Percentiles rank a stretch among this genome's conserved stretches.
Evolutionary conservation across 352 stramenopile genomes (phyloP).

Genomic region (Thalassiosira gravida): DNA sequence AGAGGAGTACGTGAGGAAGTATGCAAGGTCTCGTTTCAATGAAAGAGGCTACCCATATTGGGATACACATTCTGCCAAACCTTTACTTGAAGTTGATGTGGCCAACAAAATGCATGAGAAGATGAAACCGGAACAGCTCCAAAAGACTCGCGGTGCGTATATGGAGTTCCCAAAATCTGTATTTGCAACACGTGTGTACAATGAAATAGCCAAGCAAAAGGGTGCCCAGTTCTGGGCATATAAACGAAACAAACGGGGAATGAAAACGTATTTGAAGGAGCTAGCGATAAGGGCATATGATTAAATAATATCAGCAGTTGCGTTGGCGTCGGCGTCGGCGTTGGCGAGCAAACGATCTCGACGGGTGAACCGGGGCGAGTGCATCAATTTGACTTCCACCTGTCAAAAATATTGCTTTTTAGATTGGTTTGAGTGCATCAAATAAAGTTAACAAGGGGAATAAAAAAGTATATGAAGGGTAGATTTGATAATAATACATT

Average conservation of each 20-base stretch:
- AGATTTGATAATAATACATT: too few species aligned
- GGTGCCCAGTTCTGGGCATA: conserved; percentile 4
- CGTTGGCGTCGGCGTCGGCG: too few species aligned
- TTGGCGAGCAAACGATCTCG: too few species aligned
- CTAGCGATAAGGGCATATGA: background rate
- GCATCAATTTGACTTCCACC: too few species aligned
- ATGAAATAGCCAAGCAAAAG: conserved; percentile 5
- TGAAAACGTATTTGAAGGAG: conserved; percentile 25
- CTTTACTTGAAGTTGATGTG: conserved; percentile 11
- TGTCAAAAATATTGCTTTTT: too few species aligned
- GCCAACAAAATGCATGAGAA: conserved; percentile 15
- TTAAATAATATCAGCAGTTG: background rate
- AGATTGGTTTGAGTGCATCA: too few species aligned
- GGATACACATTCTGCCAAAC: conserved; percentile 17
- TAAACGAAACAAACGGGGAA: conserved; percentile 18
- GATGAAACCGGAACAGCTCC: background rate
- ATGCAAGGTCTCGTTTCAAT: conserved; percentile 4
- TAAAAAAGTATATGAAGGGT: too few species aligned
- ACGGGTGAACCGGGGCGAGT: too few species aligned
- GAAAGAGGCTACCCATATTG: conserved; percentile 23
- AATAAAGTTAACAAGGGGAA: too few species aligned
- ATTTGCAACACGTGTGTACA: conserved; percentile 6
- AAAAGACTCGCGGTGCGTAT: conserved; percentile 4
- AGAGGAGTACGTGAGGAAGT: conserved; percentile 11
- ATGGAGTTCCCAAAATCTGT: conserved; percentile 2